Percentiles rank a stretch among this genome's conserved stretches.
These are phyloP conservation scores for Penicillium sp. DNA, from an alignment of 2,329 filamentous ascomycete genomes.

Conservation along the genomic window DNA sequence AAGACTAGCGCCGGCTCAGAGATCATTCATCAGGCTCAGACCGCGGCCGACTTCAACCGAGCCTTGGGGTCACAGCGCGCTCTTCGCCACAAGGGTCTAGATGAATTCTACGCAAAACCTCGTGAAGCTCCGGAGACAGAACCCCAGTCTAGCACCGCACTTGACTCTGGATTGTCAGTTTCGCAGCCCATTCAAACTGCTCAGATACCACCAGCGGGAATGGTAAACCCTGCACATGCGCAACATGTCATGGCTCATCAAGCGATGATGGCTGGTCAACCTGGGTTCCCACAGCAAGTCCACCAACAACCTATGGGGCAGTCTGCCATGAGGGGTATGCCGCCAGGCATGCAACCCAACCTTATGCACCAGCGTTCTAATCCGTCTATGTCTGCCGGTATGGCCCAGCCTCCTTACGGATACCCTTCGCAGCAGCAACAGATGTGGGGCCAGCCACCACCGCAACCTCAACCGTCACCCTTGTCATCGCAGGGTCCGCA, in stretches of 20 bases:
- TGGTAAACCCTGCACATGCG: slow-evolving; percentile 33
- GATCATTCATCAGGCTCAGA: slow-evolving; percentile 77
- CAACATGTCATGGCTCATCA: slow-evolving; percentile 41
- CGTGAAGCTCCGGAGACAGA: slow-evolving; percentile 67
- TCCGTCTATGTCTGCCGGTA: slow-evolving; percentile 50
- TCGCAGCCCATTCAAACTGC: slow-evolving; percentile 39
- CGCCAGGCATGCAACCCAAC: slow-evolving; percentile 54
- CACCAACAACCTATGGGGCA: slow-evolving; percentile 68
- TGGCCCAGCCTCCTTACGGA: slow-evolving; percentile 47
- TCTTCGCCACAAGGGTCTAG: slow-evolving; percentile 72
- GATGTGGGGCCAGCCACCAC: slow-evolving; percentile 61
- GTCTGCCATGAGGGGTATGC: slow-evolving; percentile 66
- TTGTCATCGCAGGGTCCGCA: slow-evolving; percentile 39
- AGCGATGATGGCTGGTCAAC: slow-evolving; percentile 49
- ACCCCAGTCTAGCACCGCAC: slow-evolving; percentile 27
- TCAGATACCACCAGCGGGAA: slow-evolving; percentile 32
- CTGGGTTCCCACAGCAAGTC: slow-evolving; percentile 63
- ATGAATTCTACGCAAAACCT: slow-evolving; percentile 74
- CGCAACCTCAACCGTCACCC: slow-evolving; percentile 59
- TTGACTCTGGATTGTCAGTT: slow-evolving; percentile 34
- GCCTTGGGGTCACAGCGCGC: slow-evolving; percentile 72
- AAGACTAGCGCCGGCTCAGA: slow-evolving; percentile 71
- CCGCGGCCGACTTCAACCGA: slow-evolving; percentile 88
- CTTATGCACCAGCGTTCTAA: slow-evolving; percentile 64
- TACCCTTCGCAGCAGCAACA: slow-evolving; percentile 60